Evolutionary conservation across 2,329 filamentous ascomycete species (phyloP), one percentile per base, ranked within the genome.

Genomic region (Bertia moriformis): DNA sequence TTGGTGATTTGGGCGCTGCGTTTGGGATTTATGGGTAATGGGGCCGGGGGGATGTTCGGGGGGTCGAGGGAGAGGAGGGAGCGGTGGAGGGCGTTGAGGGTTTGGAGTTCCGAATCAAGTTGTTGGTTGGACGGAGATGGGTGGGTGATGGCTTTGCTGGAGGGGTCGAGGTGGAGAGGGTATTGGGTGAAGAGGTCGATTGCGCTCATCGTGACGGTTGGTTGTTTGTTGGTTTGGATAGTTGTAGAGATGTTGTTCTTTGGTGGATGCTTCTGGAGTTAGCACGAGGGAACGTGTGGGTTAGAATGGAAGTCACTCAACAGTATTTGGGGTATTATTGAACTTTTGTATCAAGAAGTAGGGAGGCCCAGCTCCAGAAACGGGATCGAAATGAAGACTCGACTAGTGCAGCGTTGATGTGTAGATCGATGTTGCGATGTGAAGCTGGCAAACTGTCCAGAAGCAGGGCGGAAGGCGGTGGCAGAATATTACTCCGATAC

Each of bases 1-100:
- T 96, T 96, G 61, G 69, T 75, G 60, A 98, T 83, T 55, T 88
- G 78, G 24, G 84, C 86, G 47, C 73, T 79, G 53, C 89, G 85
- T 65, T 95, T 94, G 39, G 86, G 88, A 67, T 94, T 93, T 44
- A 95, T 80, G 43, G 88, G 88, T 32, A 93, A 71, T 0, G 91
- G 91, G 0, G 89, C 83, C 4, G 88, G 87, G 0, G 89, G 89
- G 15, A 86, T 66, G 37, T 62, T 69, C 42, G 73, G 69, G 4
- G 80, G 73, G 19, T 74, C 69, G 48, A 86, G 72, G 40, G 61
- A 60, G 49, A 91, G 66, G 43, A 96, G 73, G 33, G 71, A 59
- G 48, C 77, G 76, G 73, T 93, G 84, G 38, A 95, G 74, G 38
- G 60, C 54, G 68, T 94, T 95, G 44, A 96, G 76, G 32, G 76